Evolutionary conservation across 2,329 filamentous ascomycete species (phyloP), one percentile per base, ranked within the genome.

Genomic region (Apiospora rasikravindrae): DNA sequence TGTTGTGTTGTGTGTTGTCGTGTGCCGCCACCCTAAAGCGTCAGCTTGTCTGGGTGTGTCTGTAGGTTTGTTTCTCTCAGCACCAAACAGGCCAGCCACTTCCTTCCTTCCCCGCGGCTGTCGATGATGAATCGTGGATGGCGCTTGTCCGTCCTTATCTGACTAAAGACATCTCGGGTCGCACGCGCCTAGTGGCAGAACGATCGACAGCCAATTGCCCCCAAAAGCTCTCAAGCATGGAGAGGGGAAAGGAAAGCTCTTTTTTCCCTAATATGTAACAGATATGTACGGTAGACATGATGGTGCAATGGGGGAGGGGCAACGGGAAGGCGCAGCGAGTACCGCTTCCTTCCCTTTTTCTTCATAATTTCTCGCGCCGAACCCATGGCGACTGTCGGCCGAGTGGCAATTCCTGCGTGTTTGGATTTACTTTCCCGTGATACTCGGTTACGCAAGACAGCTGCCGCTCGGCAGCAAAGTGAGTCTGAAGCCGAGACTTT

Each of bases 51-150:
- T 61, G 26, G 4, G 14, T 61, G 26, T 57, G 13, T 29, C 4
- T 37, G 4, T 33, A 16, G 11, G 29, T 6, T 8, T 24, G 57
- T 64, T 40, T 40, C 19, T 64, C 2, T 7, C 33, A 37, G 33
- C 33, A 37, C 33, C 33, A 37, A 7, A 5, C 57, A n/a, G 57
- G 33, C 45, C 19, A n/a, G 45, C 45, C 45, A 13, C 13, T 61
- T 61, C n/a, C n/a, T n/a, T n/a, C n/a, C n/a, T n/a, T n/a, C 33
- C 57, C 57, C 19, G 57, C 57, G 57, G 57, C 19, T 40, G 57
- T 64, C 22, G 33, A n/a, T 64, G n/a, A n/a, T 37, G 57, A 40
- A n/a, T 61, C 29, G 29, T 61, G 53, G 7, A 22, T 19, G 53
- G 51, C 51, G 51, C 51, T 57, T 33, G 51, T 16, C 49, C n/a